phyloP scores from a whole-genome alignment of 768 basidiomycete genomes.

The Cyathus striatus region DNA sequence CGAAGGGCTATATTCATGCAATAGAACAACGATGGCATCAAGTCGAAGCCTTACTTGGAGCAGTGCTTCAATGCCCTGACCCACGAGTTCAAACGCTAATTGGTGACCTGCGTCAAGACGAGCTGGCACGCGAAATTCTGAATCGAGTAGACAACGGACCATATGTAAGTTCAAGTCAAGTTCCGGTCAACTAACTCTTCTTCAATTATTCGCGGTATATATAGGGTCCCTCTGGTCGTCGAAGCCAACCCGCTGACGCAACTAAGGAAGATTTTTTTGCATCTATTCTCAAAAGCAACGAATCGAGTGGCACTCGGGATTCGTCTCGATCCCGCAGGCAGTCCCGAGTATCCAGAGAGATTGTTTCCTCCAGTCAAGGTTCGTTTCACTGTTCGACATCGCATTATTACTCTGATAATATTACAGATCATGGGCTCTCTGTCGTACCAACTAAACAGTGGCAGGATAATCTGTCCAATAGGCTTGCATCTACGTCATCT shows the following conservation, averaged over 20 bases:
- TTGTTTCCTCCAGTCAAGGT: constrained; percentile 71
- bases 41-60: constrained; percentile 85
- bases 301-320: constrained; percentile 42
- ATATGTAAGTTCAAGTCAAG: constrained; percentile 46
- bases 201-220: constrained; percentile 3
- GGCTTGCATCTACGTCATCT: constrained; percentile 32
- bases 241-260: constrained; percentile 52
- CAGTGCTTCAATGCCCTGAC: constrained; percentile 70
- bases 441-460: constrained; percentile 69
- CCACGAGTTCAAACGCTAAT: constrained; percentile 58
- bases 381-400: background rate
- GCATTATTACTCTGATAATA: background rate
- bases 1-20: constrained; percentile 90
- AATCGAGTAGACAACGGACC: constrained; percentile 74
- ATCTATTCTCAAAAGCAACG: constrained; percentile 60
- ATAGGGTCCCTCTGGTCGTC: constrained; percentile 68
- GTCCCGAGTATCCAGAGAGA: constrained; percentile 73
- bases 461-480: constrained; percentile 68
- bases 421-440: constrained; percentile 53
- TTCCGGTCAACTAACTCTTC: background rate
- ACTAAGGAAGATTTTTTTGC: constrained; percentile 80
- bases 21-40: constrained; percentile 91
- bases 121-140: constrained; percentile 73
- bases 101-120: constrained; percentile 62
- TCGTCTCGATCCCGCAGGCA: constrained; percentile 62